These are phyloP conservation scores for Viridothelium virens DNA, from an alignment of 495 filamentous ascomycete species.

Conservation along the genomic window DNA sequence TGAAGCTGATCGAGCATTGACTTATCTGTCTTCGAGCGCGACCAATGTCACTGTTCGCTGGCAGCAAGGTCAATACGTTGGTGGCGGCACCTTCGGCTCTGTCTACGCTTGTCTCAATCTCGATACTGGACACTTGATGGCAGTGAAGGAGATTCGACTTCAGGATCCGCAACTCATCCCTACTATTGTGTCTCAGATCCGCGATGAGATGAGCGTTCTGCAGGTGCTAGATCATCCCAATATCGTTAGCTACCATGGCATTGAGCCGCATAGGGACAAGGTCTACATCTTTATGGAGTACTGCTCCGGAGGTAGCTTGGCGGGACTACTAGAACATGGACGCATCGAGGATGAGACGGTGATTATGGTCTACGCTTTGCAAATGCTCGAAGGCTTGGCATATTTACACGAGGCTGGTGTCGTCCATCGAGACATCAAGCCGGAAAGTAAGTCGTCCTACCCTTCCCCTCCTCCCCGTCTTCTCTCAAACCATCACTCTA, in stretches of 20 bases:
- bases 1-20: conserved; percentile 89
- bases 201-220: conserved; percentile 93
- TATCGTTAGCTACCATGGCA: conserved; percentile 94
- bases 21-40: conserved; percentile 83
- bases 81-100: conserved; percentile 92
- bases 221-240: conserved; percentile 95
- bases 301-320: conserved; percentile 91
- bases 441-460: conserved; percentile 62
- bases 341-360: conserved; percentile 97
- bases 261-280: conserved; percentile 95
- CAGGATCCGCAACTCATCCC: conserved; percentile 96
- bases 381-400: conserved; percentile 89
- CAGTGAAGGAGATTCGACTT: conserved; percentile 94
- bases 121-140: conserved; percentile 93
- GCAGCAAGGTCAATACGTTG: conserved; percentile 97
- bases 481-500: not conserved
- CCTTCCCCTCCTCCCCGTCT: conserved; percentile 9
- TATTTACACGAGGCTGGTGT: conserved; percentile 88
- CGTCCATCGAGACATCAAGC: conserved; percentile 96
- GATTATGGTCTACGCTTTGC: conserved; percentile 93
- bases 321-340: conserved; percentile 83
- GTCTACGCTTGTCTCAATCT: conserved; percentile 96
- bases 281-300: conserved; percentile 99
- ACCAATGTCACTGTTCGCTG: conserved; percentile 91
- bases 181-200: conserved; percentile 83